A percentile compares a stretch with the other conserved stretches of the same genome.
Conservation (phyloP, 306 rosid genomes). For the Vigna mungo region DNA sequence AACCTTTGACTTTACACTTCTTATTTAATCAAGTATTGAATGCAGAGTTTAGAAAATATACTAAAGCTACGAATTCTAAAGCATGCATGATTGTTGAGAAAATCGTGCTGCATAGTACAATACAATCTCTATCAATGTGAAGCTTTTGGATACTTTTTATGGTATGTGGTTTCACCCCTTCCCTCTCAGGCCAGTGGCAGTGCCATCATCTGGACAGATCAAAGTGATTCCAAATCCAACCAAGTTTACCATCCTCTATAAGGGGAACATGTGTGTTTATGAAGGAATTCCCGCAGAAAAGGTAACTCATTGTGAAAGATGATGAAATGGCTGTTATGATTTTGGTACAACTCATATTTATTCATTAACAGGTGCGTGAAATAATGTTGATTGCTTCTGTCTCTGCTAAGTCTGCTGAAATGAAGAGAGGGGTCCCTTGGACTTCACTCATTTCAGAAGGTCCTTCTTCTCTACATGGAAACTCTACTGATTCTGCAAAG, state of each 20-base stretch:
- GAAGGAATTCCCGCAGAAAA: conserved; percentile 72
- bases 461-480: conserved; percentile 55
- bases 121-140: conserved; percentile 1
- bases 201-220: conserved; percentile 51
- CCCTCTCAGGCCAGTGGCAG: conserved; percentile 51
- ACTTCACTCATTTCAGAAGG: conserved; percentile 48
- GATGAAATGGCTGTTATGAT: not conserved
- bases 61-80: not conserved
- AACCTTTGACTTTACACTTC: not conserved
- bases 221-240: conserved; percentile 27
- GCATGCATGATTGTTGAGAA: not conserved
- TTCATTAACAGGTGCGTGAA: conserved; percentile 58
- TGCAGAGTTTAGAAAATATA: conserved; percentile 3
- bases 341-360: not conserved
- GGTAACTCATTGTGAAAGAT: conserved; percentile 46
- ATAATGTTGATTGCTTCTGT: conserved; percentile 61
- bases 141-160: not conserved
- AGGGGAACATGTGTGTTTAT: conserved; percentile 64
- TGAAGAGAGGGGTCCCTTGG: conserved; percentile 56
- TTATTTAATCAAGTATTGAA: conserved; percentile 4
- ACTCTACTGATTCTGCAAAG: conserved; percentile 48
- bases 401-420: conserved; percentile 58
- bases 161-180: not conserved
- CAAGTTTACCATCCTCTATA: conserved; percentile 64
- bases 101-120: not conserved